phyloP scores from a whole-genome alignment of 257 asterid genomes.

The Nicotiana tomentosiformis region DNA sequence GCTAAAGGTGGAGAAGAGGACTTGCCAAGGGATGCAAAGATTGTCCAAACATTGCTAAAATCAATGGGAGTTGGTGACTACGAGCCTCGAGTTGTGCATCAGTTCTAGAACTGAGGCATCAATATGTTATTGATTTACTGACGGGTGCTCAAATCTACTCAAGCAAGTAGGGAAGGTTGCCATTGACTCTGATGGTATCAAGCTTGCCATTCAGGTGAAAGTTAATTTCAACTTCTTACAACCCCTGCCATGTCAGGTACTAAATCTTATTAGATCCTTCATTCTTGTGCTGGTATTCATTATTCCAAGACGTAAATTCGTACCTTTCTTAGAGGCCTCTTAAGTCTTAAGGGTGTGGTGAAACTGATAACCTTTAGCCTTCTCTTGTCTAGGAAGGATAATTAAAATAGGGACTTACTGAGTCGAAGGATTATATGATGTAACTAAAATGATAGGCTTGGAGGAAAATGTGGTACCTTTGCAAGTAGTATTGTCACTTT shows the following conservation, averaged over 20 bases:
- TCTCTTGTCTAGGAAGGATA: no score
- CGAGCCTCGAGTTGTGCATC: no score
- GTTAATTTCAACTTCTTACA: slow-evolving; percentile 40
- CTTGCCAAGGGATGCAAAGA: slow-evolving; percentile 67
- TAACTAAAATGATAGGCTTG: no score
- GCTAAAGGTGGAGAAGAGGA: slow-evolving; percentile 28
- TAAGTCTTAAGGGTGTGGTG: background rate
- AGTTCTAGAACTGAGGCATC: no score
- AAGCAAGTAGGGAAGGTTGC: slow-evolving; percentile 58
- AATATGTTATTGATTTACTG: no score
- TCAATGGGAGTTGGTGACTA: background rate
- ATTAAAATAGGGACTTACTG: no score
- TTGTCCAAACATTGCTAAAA: slow-evolving; percentile 57
- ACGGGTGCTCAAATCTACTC: slow-evolving; percentile 7
- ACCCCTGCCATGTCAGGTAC: slow-evolving; percentile 84
- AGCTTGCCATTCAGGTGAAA: no score
- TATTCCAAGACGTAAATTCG: no score
- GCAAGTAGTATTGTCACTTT: no score
- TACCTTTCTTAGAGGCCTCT: background rate
- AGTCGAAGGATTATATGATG: no score
- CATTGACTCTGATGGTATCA: slow-evolving; percentile 74
- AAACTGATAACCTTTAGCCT: background rate
- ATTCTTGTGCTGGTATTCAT: background rate
- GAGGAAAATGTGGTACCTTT: no score
- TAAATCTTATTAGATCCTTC: background rate